Conservation (phyloP, 2,329 filamentous ascomycete genomes). For the Lecanoromycetidae sp. region DNA sequence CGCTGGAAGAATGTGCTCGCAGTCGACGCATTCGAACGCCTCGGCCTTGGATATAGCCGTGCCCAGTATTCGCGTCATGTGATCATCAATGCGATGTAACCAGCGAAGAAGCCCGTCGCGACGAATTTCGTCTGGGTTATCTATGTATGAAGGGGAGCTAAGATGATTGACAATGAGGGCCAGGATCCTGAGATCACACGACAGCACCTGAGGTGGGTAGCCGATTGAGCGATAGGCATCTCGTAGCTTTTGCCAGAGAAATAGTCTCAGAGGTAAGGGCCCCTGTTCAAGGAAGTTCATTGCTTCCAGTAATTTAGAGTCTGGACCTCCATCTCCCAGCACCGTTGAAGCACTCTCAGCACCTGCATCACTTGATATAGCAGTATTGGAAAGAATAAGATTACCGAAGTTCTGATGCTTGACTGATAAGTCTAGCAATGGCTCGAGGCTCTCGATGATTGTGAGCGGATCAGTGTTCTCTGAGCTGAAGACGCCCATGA, state of each 20-base stretch:
- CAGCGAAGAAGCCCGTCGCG: slow-evolving; percentile 60
- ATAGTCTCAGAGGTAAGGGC: slow-evolving; percentile 69
- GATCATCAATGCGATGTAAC: slow-evolving; percentile 66
- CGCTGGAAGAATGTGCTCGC: slow-evolving; percentile 61
- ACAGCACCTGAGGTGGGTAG: slow-evolving; percentile 78
- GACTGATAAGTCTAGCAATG: slow-evolving; percentile 61
- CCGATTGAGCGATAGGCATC: slow-evolving; percentile 78
- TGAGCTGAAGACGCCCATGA: slow-evolving; percentile 75
- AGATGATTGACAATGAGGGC: slow-evolving; percentile 67
- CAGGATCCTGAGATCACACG: slow-evolving; percentile 73
- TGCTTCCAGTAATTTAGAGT: slow-evolving; percentile 56
- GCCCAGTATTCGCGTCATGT: slow-evolving; percentile 59
- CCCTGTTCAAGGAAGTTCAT: slow-evolving; percentile 74
- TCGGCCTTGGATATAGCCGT: slow-evolving; percentile 53
- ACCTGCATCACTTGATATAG: not conserved
- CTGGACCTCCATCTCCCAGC: slow-evolving; percentile 16
- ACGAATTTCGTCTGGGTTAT: slow-evolving; percentile 50
- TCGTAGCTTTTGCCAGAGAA: slow-evolving; percentile 81
- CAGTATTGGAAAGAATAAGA: not conserved
- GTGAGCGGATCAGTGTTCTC: slow-evolving; percentile 68
- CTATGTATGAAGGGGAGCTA: slow-evolving; percentile 44
- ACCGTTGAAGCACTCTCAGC: not conserved
- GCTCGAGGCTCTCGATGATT: slow-evolving; percentile 84
- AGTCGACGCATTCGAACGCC: slow-evolving; percentile 74
- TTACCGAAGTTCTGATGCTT: not conserved